A percentile compares a stretch with the other conserved stretches of the same genome.
phyloP scores from a whole-genome alignment of 495 filamentous ascomycete genomes.

The Xylaria grammica region DNA sequence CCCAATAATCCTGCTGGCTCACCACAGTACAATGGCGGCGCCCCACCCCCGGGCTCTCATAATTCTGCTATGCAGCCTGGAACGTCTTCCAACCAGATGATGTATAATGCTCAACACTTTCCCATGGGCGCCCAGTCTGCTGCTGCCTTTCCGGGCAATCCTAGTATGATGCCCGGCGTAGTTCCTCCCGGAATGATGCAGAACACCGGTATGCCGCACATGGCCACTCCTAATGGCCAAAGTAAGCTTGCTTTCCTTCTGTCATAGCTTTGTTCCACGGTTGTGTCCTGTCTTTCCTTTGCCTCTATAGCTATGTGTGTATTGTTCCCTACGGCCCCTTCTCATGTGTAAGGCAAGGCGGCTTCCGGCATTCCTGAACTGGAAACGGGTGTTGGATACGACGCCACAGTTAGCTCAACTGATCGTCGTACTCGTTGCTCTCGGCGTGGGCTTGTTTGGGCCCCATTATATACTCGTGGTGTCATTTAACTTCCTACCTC shows the following conservation, averaged over 20 bases:
- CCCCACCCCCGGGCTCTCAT: slow-evolving; percentile 48
- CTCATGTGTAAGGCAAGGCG: slow-evolving; percentile 7
- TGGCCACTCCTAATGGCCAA: slow-evolving; percentile 54
- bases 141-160: slow-evolving; percentile 44
- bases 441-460: neutral
- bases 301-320: slow-evolving; percentile 25
- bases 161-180: slow-evolving; percentile 55
- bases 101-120: slow-evolving; percentile 51
- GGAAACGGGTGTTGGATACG: neutral
- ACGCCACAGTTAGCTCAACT: slow-evolving; percentile 5
- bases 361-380: slow-evolving; percentile 16
- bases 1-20: slow-evolving; percentile 50
- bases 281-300: slow-evolving; percentile 26
- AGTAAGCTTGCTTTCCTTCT: slow-evolving; percentile 47
- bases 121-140: slow-evolving; percentile 50
- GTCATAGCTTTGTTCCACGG: slow-evolving; percentile 27
- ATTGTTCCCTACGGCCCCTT: slow-evolving; percentile 16
- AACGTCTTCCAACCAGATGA: slow-evolving; percentile 46
- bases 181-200: slow-evolving; percentile 60
- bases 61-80: slow-evolving; percentile 54
- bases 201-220: slow-evolving; percentile 57
- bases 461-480: neutral
- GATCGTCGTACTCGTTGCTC: neutral
- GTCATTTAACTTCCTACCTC: neutral
- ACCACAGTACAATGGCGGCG: slow-evolving; percentile 53